Evolutionary conservation across 768 basidiomycete genomes (phyloP), one percentile per base, ranked within the genome.

Genomic region (Hygrophorus russula): DNA sequence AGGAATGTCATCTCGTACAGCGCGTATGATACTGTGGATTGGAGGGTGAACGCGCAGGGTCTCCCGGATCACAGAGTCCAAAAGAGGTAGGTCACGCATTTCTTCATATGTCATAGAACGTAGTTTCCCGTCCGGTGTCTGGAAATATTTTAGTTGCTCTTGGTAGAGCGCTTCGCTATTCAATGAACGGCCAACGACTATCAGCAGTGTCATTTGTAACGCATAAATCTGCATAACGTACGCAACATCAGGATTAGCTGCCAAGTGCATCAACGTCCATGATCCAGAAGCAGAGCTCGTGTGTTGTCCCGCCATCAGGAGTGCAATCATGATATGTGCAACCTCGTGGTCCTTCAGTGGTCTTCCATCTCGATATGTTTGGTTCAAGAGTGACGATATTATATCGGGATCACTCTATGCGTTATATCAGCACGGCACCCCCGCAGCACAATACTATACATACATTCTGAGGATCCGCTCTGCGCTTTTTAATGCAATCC

Each of bases 261-360:
- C 94, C 24, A 98, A 60, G 56, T 96, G 90, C 34, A 97, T 75
- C 31, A 98, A 69, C 12, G 81, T 59, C 96, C 96, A 99, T 8
- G 91, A 82, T 27, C 80, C 80, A 15, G 89, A 83, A 2, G 96
- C 82, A 11, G 96, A 96, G 53, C 86, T 89, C 0, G 96, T 99
- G 64, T 99, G 96, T 65, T 99, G 96, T 31, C 96, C 96, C 35
- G 96, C 96, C 96, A 99, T 98, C 50, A 99, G 80, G 36, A 99
- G 76, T 12, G 96, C 96, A 55, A 97, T 99, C 83, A 99, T 80
- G 57, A 99, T 93, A 58, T 98, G 96, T 0, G 96, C 92, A 47
- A 98, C 84, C 61, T 98, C 90, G 51, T 85, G 81, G 56, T 99
- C 92, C 48, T 70, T 73, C 32, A 98, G 71, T 2, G 70, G 57